Conservation (phyloP, 345 rosid genomes). For the Salix caprea region DNA sequence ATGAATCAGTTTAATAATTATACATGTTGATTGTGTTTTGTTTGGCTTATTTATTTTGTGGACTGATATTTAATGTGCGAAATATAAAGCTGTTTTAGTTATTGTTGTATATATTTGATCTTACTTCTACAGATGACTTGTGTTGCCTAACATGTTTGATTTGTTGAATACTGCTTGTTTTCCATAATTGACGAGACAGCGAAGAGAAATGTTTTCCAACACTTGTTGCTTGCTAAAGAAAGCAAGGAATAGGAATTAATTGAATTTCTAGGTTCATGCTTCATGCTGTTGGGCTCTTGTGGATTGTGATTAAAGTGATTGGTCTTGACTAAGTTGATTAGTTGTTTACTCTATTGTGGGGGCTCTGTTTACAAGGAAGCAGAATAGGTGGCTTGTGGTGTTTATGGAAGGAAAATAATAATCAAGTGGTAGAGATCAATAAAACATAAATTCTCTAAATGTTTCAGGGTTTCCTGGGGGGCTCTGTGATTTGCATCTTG, state of each 20-base stretch:
- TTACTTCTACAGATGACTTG: background rate
- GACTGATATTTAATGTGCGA: background rate
- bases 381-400: background rate
- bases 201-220: background rate
- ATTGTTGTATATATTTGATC: background rate
- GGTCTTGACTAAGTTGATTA: background rate
- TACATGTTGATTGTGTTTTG: background rate
- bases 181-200: background rate
- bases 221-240: background rate
- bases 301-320: background rate
- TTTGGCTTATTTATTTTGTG: background rate
- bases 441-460: background rate
- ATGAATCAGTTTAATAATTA: background rate
- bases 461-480: background rate
- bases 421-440: background rate
- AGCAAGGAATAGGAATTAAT: background rate
- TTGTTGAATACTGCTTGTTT: background rate
- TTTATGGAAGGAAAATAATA: background rate
- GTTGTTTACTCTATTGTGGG: background rate
- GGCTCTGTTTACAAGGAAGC: background rate
- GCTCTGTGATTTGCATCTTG: background rate
- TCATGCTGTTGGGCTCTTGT: background rate
- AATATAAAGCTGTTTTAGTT: background rate
- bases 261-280: background rate
- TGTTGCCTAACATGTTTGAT: background rate